Base-by-base conservation (phyloP, 1,139 yeast species). In the Sugiyamaella castrensis region DNA sequence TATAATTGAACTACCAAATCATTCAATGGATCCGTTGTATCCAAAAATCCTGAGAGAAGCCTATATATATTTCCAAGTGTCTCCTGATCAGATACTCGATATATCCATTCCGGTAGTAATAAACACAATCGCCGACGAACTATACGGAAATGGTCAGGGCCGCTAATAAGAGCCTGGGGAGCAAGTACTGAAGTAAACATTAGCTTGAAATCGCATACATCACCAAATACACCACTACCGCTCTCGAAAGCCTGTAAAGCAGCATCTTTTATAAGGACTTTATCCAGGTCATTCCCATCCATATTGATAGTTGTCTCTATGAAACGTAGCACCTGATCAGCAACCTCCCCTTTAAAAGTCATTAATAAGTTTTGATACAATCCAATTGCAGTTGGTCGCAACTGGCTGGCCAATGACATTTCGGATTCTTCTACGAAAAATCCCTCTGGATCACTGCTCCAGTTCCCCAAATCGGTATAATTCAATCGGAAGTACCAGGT, bases 381-480 rank as follows among this genome's bases (percentile, higher is more conserved):
- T 59, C 83, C 81, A 57, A 89, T 96, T 0, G 96, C 89, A 66
- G 96, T 87, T 2, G 95, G 91, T 47, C 96, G 74, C 6, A 89
- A 75, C 61, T 87, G 92, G 62, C 73, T 88, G 62, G 91, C 97
- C 81, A 88, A 88, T 59, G 87, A 82, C 7, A 81, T 74, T 37
- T 84, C 78, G 50, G 83, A 71, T 57, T 89, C 95, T 62, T 87
- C 95, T 55, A 82, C 82, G 31, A 87, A 81, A 88, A 95, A 92
- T 62, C 87, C 96, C 65, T 89, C 98, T 0, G 98, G 96, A 53
- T 88, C 96, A 31, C 77, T 67, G 11, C 73, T 67, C 98, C 98
- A 92, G 41, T 79, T 72, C 57, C 86, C 95, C 43, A 91, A 68
- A 62, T 91, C 98, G 1, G 77, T 69, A 0, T 91, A 87, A 48